Evolutionary conservation across 305 asterid genomes (phyloP).

Genomic region (Lippia alba): DNA sequence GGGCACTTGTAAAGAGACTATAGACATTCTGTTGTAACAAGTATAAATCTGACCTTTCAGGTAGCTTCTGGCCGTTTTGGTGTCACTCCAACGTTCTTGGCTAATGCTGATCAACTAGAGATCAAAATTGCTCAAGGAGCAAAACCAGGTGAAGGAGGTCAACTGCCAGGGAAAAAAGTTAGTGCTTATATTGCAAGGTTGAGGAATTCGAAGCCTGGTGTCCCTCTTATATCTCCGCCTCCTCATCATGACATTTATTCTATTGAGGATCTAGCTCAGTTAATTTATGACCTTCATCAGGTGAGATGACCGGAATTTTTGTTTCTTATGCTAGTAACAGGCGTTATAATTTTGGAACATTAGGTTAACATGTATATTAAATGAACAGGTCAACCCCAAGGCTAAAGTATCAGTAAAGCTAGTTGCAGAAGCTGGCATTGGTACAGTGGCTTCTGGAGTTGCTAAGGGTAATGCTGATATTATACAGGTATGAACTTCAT

Average conservation of each 20-base stretch:
- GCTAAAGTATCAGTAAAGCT: constrained; percentile 99
- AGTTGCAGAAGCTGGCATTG: constrained; percentile 99
- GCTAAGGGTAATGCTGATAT: constrained; percentile 99
- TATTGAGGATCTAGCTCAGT: constrained; percentile 98
- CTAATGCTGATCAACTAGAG: constrained; percentile 94
- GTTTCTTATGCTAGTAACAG: constrained; percentile 5
- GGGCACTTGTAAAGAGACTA: not conserved
- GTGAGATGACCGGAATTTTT: constrained; percentile 39
- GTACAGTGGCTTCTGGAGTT: constrained; percentile 99
- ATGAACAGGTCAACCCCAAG: constrained; percentile 86
- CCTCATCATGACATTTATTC: constrained; percentile 99
- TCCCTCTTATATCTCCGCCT: constrained; percentile 99
- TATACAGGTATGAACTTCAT: constrained; percentile 70
- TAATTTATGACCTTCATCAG: constrained; percentile 99
- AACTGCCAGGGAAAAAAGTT: constrained; percentile 98
- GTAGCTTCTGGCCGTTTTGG: constrained; percentile 99
- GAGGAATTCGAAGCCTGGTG: constrained; percentile 99
- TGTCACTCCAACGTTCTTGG: constrained; percentile 98
- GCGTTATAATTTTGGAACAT: constrained; percentile 19
- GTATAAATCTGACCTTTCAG: constrained; percentile 48
- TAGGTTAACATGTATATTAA: constrained; percentile 31
- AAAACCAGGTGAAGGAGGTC: constrained; percentile 99
- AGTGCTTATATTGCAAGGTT: constrained; percentile 97
- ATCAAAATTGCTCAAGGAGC: constrained; percentile 99
- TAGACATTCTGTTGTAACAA: constrained; percentile 10